Percentiles rank a stretch among this genome's conserved stretches.
These are phyloP conservation scores for Macrophomina pseudophaseolina DNA, from an alignment of 2,329 filamentous ascomycete species.

Conservation along the genomic window DNA sequence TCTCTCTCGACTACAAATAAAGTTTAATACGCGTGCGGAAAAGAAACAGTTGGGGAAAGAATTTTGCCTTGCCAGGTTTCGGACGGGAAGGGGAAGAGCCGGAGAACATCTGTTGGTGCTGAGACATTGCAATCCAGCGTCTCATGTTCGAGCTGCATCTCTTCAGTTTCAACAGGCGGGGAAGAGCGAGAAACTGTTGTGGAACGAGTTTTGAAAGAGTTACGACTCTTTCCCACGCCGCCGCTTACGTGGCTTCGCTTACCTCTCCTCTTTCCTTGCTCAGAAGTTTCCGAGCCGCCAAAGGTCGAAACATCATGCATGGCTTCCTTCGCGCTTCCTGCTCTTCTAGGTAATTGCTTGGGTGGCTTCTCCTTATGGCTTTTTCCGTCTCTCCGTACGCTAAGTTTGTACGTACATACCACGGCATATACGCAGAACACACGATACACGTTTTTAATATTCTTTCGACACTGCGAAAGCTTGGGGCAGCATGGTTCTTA, in stretches of 20 bases:
- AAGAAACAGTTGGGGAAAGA: neutral
- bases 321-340: too few species aligned
- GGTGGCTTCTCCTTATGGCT: neutral
- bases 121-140: neutral
- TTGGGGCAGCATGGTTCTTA: too few species aligned
- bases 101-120: neutral
- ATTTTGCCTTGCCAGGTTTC: neutral
- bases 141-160: neutral
- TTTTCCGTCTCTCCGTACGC: neutral
- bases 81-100: neutral
- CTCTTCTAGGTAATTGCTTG: too few species aligned
- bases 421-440: neutral
- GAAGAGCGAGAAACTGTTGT: neutral
- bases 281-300: neutral
- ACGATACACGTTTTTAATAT: neutral
- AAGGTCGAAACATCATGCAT: neutral
- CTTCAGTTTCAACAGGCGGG: slow-evolving; percentile 13
- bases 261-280: neutral
- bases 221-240: neutral
- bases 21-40: slow-evolving; percentile 17
- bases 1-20: slow-evolving; percentile 3
- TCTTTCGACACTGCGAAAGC: too few species aligned
- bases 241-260: neutral
- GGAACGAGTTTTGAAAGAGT: neutral
- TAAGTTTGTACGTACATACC: neutral